Base-by-base conservation (phyloP, 768 basidiomycete species). In the Boletus fagicola region DNA sequence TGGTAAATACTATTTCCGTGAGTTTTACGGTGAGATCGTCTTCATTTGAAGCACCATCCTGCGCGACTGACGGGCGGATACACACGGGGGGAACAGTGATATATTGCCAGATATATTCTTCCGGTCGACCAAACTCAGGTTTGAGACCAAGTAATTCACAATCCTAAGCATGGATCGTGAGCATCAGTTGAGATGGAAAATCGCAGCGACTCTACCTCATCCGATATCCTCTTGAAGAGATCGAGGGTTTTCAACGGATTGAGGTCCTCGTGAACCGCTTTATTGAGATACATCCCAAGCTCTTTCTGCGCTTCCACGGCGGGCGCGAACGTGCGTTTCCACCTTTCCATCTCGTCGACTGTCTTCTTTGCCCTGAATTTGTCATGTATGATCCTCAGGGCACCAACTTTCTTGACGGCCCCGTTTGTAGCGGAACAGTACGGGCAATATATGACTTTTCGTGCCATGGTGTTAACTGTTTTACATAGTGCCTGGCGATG, bases 41-140 rank as follows among this genome's bases (percentile, higher is more conserved):
- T 76, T 99, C 97, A 64, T 97, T 99, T 26, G 94, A 97, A 39
- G 96, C 96, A 6, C 94, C 94, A 65, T 99, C 97, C 72, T 98
- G 97, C 0, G 92, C 89, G 1, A 99, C 97, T 4, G 94, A 97
- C 0, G 97, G 97, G 46, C 97, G 85, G 54, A 99, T 99, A 69
- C 94, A 95, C 20, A 97, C 94, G 0, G 97, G 97, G 40, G 97
- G 97, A 31, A 99, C 97, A 24, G 94, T 96, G 15, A 99, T 84
- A 72, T 98, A 99, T 72, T 98, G 96, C 96, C 97, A 99, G 51
- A 99, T 85, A 65, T 94, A 97, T 70, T 98, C 91, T 75, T 99
- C 97, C 11, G 97, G 97, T 52, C 97, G 77, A 47, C 96, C 95
- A 67, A 86, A 87, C 15, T 82, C 82, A 1, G 97, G 97, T 56